These are phyloP conservation scores for Dendryphion nanum DNA, from an alignment of 2,329 filamentous ascomycete genomes.

Conservation along the genomic window DNA sequence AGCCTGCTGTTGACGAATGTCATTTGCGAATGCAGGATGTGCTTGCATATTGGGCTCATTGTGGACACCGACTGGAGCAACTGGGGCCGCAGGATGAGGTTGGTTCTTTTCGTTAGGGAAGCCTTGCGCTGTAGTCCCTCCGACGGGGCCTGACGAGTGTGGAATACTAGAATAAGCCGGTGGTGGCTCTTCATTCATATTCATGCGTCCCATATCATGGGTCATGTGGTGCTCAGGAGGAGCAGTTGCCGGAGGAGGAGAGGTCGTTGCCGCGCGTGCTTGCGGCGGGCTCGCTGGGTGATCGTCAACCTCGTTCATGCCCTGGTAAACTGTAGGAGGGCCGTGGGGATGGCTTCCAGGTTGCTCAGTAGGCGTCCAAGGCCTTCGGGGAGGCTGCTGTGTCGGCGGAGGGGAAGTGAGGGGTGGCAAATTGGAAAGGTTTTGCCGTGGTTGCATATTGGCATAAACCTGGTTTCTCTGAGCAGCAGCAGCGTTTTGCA, in stretches of 20 bases:
- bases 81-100: slow-evolving; percentile 35
- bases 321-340: slow-evolving; percentile 88
- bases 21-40: slow-evolving; percentile 91
- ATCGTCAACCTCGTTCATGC: slow-evolving; percentile 63
- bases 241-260: slow-evolving; percentile 25
- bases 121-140: slow-evolving; percentile 48
- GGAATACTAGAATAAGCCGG: slow-evolving; percentile 88
- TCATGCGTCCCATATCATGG: slow-evolving; percentile 81
- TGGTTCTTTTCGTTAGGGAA: slow-evolving; percentile 78
- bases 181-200: slow-evolving; percentile 78
- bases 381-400: slow-evolving; percentile 54
- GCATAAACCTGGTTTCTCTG: slow-evolving; percentile 78
- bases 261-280: slow-evolving; percentile 15
- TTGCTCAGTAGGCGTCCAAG: slow-evolving; percentile 93
- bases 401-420: slow-evolving; percentile 17
- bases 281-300: slow-evolving; percentile 42
- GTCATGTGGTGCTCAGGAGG: slow-evolving; percentile 67
- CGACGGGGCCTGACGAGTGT: slow-evolving; percentile 32
- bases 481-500: slow-evolving; percentile 77
- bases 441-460: slow-evolving; percentile 43
- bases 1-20: slow-evolving; percentile 58
- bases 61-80: slow-evolving; percentile 25
- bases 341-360: slow-evolving; percentile 85
- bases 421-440: slow-evolving; percentile 47
- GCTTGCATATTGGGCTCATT: slow-evolving; percentile 50